Conservation (phyloP, 73 alveolate genomes). For the Paramecium sonneborni region DNA sequence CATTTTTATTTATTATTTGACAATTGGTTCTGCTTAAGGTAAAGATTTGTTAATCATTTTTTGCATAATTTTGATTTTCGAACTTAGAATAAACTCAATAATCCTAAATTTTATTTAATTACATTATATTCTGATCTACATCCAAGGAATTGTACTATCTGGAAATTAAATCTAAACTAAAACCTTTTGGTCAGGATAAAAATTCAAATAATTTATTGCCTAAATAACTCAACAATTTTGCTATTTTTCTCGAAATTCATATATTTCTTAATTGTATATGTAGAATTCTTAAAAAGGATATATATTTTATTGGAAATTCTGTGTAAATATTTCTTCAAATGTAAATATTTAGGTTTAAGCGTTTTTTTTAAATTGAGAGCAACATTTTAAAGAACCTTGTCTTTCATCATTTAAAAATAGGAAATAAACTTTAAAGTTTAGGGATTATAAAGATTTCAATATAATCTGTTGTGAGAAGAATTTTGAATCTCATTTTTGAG, state of each 20-base stretch:
- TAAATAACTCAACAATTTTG: background rate
- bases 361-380: background rate
- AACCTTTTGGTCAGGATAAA: background rate
- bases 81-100: background rate
- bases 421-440: background rate
- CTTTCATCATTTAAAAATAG: background rate
- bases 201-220: background rate
- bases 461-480: too few species aligned
- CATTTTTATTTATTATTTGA: conserved; percentile 66
- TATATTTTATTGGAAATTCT: background rate
- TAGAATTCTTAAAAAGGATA: background rate
- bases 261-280: background rate
- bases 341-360: background rate
- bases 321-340: background rate
- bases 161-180: background rate
- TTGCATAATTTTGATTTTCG: background rate
- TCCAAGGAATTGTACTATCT: background rate
- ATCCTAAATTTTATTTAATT: background rate
- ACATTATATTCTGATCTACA: background rate
- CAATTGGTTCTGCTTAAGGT: background rate
- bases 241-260: background rate
- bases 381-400: background rate
- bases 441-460: background rate
- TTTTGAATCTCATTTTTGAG: too few species aligned
- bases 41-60: conserved; percentile 54